Conservation (phyloP, 495 filamentous ascomycete species). For the Xylaria intraflava region DNA sequence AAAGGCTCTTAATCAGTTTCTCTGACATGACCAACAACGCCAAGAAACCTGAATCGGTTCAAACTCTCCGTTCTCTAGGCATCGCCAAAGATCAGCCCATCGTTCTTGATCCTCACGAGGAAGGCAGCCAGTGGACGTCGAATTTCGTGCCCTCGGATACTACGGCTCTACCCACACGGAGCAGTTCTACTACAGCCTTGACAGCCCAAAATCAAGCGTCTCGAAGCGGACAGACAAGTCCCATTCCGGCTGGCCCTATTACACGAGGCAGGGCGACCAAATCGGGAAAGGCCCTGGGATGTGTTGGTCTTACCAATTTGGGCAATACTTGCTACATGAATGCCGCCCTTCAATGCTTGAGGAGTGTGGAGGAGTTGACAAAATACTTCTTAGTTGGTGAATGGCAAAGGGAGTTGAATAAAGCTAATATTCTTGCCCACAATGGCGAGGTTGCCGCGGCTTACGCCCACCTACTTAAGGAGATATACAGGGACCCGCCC, state of each 20-base stretch:
- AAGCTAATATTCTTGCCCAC: slow-evolving; percentile 74
- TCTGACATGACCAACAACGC: slow-evolving; percentile 66
- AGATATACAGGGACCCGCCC: slow-evolving; percentile 60
- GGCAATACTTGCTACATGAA: slow-evolving; percentile 99
- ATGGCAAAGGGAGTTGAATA: slow-evolving; percentile 74
- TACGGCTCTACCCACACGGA: slow-evolving; percentile 18
- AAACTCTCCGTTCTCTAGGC: slow-evolving; percentile 21
- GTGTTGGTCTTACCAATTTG: slow-evolving; percentile 77
- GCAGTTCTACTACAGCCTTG: slow-evolving; percentile 22
- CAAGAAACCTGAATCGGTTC: slow-evolving; percentile 37
- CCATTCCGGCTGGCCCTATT: slow-evolving; percentile 47
- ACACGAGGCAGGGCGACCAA: slow-evolving; percentile 60
- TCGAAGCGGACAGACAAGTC: slow-evolving; percentile 58
- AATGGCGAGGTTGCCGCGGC: slow-evolving; percentile 74
- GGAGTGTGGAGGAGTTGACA: slow-evolving; percentile 84
- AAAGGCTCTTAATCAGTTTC: slow-evolving; percentile 62
- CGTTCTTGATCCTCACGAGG: slow-evolving; percentile 27
- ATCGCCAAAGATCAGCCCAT: slow-evolving; percentile 34
- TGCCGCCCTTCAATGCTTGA: slow-evolving; percentile 87
- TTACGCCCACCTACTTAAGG: slow-evolving; percentile 65
- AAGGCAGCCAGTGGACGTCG: slow-evolving; percentile 23
- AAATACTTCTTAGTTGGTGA: slow-evolving; percentile 76
- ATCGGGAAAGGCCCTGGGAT: slow-evolving; percentile 58
- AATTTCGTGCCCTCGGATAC: slow-evolving; percentile 16
- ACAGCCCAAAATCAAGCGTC: slow-evolving; percentile 21